Evolutionary conservation across 2,329 filamentous ascomycete species (phyloP).

Genomic region (Endocalyx cinctus): DNA sequence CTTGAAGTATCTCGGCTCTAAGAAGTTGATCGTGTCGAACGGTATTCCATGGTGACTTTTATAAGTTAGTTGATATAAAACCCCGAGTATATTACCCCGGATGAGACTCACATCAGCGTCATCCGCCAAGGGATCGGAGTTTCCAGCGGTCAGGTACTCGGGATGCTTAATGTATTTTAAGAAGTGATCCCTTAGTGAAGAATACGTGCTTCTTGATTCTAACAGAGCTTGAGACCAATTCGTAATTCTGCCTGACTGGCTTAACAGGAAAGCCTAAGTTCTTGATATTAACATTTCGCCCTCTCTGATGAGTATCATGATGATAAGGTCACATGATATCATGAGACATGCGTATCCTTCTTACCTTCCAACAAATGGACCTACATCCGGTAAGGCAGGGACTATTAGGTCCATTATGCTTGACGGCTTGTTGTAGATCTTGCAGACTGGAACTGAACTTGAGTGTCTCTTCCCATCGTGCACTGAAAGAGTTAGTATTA

Average conservation of each 20-base stretch:
- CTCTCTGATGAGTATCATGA: too few species aligned
- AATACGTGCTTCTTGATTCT: slow-evolving; percentile 70
- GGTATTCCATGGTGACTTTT: slow-evolving; percentile 85
- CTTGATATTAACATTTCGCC: too few species aligned
- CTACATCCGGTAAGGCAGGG: slow-evolving; percentile 70
- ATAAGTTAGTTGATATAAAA: slow-evolving; percentile 9
- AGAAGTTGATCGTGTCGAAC: slow-evolving; percentile 78
- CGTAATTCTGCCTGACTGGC: slow-evolving; percentile 58
- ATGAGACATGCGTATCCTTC: too few species aligned
- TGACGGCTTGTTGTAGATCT: slow-evolving; percentile 62
- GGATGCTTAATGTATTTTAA: slow-evolving; percentile 80
- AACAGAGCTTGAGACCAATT: slow-evolving; percentile 66
- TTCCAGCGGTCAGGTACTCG: slow-evolving; percentile 66
- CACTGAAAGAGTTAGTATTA: slow-evolving; percentile 44
- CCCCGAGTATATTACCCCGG: not conserved
- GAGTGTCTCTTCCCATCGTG: slow-evolving; percentile 64
- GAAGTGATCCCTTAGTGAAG: slow-evolving; percentile 66
- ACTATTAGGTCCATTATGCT: slow-evolving; percentile 52
- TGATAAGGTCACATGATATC: too few species aligned
- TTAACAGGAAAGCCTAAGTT: slow-evolving; percentile 71
- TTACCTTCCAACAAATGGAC: slow-evolving; percentile 88
- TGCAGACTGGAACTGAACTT: slow-evolving; percentile 51
- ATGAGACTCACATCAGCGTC: slow-evolving; percentile 50
- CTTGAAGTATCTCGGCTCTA: slow-evolving; percentile 85
- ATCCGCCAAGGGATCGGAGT: slow-evolving; percentile 80